Evolutionary conservation across 1,139 yeast species (phyloP), one percentile per base, ranked within the genome.

Genomic region (Pichia sp.): DNA sequence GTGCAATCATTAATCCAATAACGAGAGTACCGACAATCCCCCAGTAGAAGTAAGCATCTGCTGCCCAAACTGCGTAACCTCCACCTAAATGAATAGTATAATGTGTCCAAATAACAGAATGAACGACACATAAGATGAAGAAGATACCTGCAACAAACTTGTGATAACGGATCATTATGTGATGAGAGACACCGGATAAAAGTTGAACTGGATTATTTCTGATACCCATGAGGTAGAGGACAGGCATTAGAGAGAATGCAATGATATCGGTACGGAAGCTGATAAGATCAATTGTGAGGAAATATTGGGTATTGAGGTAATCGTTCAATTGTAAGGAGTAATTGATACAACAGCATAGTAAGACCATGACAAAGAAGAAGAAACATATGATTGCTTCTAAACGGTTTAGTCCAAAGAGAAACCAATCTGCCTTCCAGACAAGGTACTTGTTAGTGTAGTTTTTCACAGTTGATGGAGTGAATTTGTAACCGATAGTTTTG

Each of bases 151-250:
- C 69, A 34, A 55, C 50, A 59, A 64, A 59, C 47, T 58, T 72
- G 52, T 75, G 82, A 45, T 64, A 63, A 21, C 60, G 56, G 38
- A 69, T 54, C 53, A 74, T 74, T 12, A 71, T 60, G 2, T 73
- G 45, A 38, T 63, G 65, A 1, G 67, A 49, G 53, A 73, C 61
- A 3, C 77, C 77, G 5, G 75, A 62, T 14, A 74, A 38, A 53
- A 63, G 61, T 43, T 67, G 68, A 53, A 75, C 62, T 34, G 76
- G 74, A 49, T 75, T 75, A 48, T 75, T 75, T 58, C 82, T 66
- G 27, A 77, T 76, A 11, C 79, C 74, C 53, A 75, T 74, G 39
- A 75, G 56, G 39, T 72, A 66, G 19, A 72, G 55, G n/a, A 68
- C 53, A 3, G 83, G 82, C 38, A 73, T 63, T 32, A 74, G 44